Evolutionary conservation across 805 yeast species (phyloP), one percentile per base, ranked within the genome.

Genomic region (Candida sithepensis): DNA sequence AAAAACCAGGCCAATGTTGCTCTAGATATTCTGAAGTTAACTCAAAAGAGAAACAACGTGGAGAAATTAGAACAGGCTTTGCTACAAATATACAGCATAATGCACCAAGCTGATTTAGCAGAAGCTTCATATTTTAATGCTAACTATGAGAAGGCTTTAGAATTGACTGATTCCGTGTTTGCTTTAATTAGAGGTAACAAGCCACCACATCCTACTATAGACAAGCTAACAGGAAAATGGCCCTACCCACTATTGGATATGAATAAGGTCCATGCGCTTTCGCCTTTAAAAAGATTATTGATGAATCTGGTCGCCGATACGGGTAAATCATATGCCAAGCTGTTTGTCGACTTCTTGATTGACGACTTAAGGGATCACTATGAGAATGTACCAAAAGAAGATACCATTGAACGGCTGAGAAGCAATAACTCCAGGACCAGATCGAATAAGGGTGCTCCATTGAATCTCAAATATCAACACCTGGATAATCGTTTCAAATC

Each of bases 361-460:
- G 70, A 71, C 0, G 96, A 91, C 64, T 63, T 91, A 42, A 74
- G 84, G 49, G 43, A 54, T 2, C 88, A 84, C 55, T 78, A 80
- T 54, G 74, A 75, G 30, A 52, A 52, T 40, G 76, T 80, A 0
- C 68, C 82, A 2, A 57, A 59, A 2, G 56, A 61, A 6, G 81
- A 76, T 12, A 76, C 88, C 0, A 60, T 88, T 50, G 61, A 67
- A 32, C 72, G 91, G 53, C 68, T 82, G 41, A 65, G 53, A 7
- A 30, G 41, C 18, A 57, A 52, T 32, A 46, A 54, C 4, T 42
- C 37, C 14, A 53, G 49, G 36, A 52, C 43, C 13, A 46, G 46
- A 22, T 46, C 44, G 21, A 45, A 22, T 24, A 49, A 49, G 33
- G 39, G 24, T 10, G 20, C 39, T n/a, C 32, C 26, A 3, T 3